Base-by-base conservation (phyloP, 2,329 filamentous ascomycete genomes). In the Colletotrichum neosansevieriae region DNA sequence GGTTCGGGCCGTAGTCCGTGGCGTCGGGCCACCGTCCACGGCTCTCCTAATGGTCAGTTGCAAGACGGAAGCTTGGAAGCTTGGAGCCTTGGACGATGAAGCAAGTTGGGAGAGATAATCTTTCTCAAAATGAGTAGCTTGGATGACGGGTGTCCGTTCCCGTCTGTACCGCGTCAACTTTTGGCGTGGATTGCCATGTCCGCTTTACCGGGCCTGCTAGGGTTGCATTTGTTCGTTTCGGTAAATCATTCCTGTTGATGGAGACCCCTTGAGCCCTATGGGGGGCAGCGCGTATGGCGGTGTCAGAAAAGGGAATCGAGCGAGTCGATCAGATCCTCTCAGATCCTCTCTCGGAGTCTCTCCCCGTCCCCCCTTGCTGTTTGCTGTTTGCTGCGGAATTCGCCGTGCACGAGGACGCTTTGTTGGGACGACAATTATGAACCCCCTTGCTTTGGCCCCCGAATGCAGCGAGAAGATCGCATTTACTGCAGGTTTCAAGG, bases 211-310 rank as follows among this genome's bases (percentile, higher is more conserved):
- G 15, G 42, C 36, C 36, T 38, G 36, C 49, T 53, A 53, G 15
- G 24, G 49, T 53, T 29, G 54, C 54, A 58, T 58, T 40, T 58
- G 15, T 58, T 58, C 34, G 54, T 58, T 24, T 44, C 38, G 19
- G 54, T 32, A 29, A 44, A 58, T 12, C 17, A 58, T 58, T 38
- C 54, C 19, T 58, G 54, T 0, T 42, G 38, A 58, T 29, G 54
- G 36, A 17, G 38, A 1, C 54, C 19, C 19, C 38, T 58, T 42
- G 54, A 44, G 54, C 36, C 21, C 54, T 58, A 40, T 24, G 1
- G 21, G 3, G 1, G 24, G 17, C 15, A 6, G 21, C 40, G 42
- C 42, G 40, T 36, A 47, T 24, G 24, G 56, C 56, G 56, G 56
- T 42, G 42, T 58, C 56, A 47, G 11, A 58, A 58, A 34, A 47